phyloP scores from a whole-genome alignment of 192 early-diverging fungal species.

The Coemansia sp. region DNA sequence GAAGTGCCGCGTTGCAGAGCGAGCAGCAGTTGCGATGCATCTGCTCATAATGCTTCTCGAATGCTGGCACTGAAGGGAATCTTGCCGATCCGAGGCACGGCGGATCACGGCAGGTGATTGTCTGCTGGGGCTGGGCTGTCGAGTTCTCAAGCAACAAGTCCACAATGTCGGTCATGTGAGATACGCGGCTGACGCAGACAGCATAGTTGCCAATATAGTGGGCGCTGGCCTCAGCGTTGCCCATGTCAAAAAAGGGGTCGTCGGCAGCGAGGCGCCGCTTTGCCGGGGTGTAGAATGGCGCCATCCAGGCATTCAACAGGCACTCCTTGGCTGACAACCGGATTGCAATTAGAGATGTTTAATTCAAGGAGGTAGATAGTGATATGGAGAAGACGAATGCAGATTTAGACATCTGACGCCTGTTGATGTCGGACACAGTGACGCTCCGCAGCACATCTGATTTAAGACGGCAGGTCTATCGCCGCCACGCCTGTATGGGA shows the following conservation, averaged over 20 bases:
- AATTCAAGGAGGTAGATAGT: neutral
- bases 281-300: slow-evolving; percentile 35
- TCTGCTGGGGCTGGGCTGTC: slow-evolving; percentile 5
- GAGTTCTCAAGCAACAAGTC: slow-evolving; percentile 3
- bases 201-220: slow-evolving; percentile 17
- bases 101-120: slow-evolving; percentile 38
- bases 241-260: slow-evolving; percentile 43
- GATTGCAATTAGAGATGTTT: neutral
- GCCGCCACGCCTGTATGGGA: slow-evolving; percentile 18
- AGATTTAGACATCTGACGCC: neutral
- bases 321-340: neutral
- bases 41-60: slow-evolving; percentile 48
- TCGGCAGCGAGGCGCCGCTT: slow-evolving; percentile 36
- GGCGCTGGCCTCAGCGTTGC: slow-evolving; percentile 35
- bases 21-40: slow-evolving; percentile 38
- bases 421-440: neutral
- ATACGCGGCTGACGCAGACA: neutral
- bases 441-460: neutral
- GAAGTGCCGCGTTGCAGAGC: slow-evolving; percentile 29
- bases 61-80: slow-evolving; percentile 25
- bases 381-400: neutral
- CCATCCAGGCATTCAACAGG: slow-evolving; percentile 12
- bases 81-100: slow-evolving; percentile 33
- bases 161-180: slow-evolving; percentile 4
- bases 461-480: neutral